Conservation (phyloP, 805 yeast species). For the Saccharomycodes ludwigii region DNA sequence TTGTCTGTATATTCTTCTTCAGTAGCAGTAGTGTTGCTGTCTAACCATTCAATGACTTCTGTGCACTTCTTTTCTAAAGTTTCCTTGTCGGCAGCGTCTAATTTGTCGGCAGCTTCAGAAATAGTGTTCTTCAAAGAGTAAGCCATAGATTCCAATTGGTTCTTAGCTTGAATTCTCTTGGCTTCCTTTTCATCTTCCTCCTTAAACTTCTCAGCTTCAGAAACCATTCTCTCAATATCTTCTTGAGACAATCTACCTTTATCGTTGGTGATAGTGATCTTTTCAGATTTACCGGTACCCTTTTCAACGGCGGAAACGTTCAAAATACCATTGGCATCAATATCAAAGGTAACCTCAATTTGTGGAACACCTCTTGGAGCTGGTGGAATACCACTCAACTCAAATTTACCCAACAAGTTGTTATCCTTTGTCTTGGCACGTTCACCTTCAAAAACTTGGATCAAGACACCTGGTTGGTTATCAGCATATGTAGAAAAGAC, state of each 20-base stretch:
- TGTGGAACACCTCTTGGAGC: constrained; percentile 99
- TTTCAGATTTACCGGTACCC: constrained; percentile 96
- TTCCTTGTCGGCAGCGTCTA: constrained; percentile 60
- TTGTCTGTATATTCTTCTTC: constrained; percentile 86
- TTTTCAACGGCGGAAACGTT: constrained; percentile 95
- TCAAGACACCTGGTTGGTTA: constrained; percentile 98
- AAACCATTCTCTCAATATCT: constrained; percentile 95
- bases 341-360: constrained; percentile 93
- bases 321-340: constrained; percentile 95
- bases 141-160: constrained; percentile 91
- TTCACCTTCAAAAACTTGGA: constrained; percentile 98
- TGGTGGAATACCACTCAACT: constrained; percentile 92
- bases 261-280: constrained; percentile 97
- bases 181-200: constrained; percentile 95
- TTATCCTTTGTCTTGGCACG: constrained; percentile 94
- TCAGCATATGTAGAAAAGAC: constrained; percentile 96
- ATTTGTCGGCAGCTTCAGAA: constrained; percentile 69
- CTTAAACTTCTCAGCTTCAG: constrained; percentile 96
- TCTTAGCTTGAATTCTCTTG: constrained; percentile 85
- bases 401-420: constrained; percentile 95
- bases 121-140: constrained; percentile 83
- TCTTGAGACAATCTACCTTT: constrained; percentile 98
- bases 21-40: constrained; percentile 81
- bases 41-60: constrained; percentile 84
- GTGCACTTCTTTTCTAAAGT: constrained; percentile 73